phyloP scores from a whole-genome alignment of 352 stramenopile species.

The Phytophthora ohioensis region DNA sequence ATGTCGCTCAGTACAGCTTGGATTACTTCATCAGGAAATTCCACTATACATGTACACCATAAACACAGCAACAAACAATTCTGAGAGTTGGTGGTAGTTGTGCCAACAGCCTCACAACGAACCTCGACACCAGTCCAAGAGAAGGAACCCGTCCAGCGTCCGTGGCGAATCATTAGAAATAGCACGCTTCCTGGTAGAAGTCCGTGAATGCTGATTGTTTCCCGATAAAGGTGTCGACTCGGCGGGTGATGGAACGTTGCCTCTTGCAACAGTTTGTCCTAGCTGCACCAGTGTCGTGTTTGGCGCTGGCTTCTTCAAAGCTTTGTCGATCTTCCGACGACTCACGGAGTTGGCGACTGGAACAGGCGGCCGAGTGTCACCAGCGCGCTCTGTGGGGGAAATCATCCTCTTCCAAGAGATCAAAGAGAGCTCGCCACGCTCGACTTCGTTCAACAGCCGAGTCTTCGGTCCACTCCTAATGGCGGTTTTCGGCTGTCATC shows the following conservation, averaged over 20 bases:
- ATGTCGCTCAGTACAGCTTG: conserved; percentile 70
- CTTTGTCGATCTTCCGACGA: conserved; percentile 28
- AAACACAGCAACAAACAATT: background rate
- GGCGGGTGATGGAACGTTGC: conserved; percentile 11
- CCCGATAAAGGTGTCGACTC: background rate
- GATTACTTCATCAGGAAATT: conserved; percentile 83
- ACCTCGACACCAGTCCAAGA: conserved; percentile 82
- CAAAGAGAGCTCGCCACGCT: background rate
- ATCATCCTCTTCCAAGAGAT: conserved; percentile 8
- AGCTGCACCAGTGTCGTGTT: conserved; percentile 41
- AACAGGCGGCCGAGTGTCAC: conserved; percentile 23
- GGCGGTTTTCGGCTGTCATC: conserved; percentile 15
- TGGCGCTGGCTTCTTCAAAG: conserved; percentile 31
- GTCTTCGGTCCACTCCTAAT: background rate
- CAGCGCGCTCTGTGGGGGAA: conserved; percentile 20
- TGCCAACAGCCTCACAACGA: background rate
- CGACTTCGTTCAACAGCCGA: background rate
- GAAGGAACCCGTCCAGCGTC: conserved; percentile 80
- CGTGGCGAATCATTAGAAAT: conserved; percentile 45
- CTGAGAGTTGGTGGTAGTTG: background rate
- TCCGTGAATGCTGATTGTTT: conserved; percentile 28
- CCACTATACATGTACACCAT: conserved; percentile 43
- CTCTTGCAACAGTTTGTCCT: conserved; percentile 41
- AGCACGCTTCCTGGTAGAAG: conserved; percentile 23
- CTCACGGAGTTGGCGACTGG: conserved; percentile 8